Evolutionary conservation across 768 basidiomycete species (phyloP).

Genomic region (Lactarius pseudohatsudake): DNA sequence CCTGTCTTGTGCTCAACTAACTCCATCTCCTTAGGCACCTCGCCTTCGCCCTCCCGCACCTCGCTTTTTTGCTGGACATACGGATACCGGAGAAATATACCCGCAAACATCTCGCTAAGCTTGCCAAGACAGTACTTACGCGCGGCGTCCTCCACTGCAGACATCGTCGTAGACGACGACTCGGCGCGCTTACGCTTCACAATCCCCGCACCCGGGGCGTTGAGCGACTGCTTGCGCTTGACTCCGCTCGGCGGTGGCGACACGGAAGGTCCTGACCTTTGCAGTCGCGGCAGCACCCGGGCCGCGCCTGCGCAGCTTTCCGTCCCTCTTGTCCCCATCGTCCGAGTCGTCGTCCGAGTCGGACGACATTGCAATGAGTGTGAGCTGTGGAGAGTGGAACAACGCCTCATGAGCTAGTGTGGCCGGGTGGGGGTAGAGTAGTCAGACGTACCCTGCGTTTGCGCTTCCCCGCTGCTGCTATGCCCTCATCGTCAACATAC

Average conservation of each 20-base stretch:
- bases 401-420: neutral
- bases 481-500: slow-evolving; percentile 56
- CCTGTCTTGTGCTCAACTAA: slow-evolving; percentile 26
- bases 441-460: slow-evolving; percentile 47
- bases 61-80: slow-evolving; percentile 39
- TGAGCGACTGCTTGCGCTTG: slow-evolving; percentile 54
- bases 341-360: slow-evolving; percentile 23
- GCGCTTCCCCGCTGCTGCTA: slow-evolving; percentile 37
- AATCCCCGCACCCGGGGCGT: slow-evolving; percentile 31
- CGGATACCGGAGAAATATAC: slow-evolving; percentile 73
- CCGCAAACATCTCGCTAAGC: slow-evolving; percentile 66
- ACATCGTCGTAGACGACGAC: slow-evolving; percentile 32
- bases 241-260: slow-evolving; percentile 12
- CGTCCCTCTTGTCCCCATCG: neutral
- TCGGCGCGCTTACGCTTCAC: slow-evolving; percentile 51
- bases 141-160: slow-evolving; percentile 59
- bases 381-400: neutral
- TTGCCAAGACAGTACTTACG: slow-evolving; percentile 81
- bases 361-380: slow-evolving; percentile 7
- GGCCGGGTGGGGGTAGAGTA: too few species aligned
- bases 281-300: slow-evolving; percentile 22
- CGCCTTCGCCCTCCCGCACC: slow-evolving; percentile 17
- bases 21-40: neutral
- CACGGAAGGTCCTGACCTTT: slow-evolving; percentile 13
- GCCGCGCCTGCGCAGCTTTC: slow-evolving; percentile 22